Evolutionary conservation across 73 alveolate species (phyloP).

Genomic region (Uronychia binucleata): DNA sequence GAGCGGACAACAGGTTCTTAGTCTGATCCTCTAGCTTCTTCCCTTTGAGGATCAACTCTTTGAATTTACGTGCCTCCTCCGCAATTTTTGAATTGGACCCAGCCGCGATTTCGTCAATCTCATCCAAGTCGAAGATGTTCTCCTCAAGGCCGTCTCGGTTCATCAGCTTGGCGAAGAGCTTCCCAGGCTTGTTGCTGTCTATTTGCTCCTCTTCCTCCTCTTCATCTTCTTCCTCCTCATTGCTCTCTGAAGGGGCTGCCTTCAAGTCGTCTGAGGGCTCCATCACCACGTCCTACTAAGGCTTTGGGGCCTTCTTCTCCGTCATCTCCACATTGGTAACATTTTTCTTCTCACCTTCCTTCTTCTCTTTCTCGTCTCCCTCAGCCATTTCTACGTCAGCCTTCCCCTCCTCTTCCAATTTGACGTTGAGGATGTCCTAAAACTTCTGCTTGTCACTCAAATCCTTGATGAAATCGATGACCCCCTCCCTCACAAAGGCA

Average conservation of each 20-base stretch:
- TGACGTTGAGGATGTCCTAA: not conserved
- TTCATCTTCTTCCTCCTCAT: not conserved
- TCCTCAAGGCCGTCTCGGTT: too few species aligned
- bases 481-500: conserved; percentile 56
- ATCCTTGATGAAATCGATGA: conserved; percentile 12
- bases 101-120: not conserved
- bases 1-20: too few species aligned
- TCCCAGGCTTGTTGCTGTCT: too few species aligned
- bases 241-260: not conserved
- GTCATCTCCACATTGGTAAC: not conserved
- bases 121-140: not conserved
- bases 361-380: too few species aligned
- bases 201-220: not conserved
- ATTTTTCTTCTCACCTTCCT: not conserved
- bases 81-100: not conserved
- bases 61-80: not conserved
- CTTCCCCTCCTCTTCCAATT: conserved; percentile 7
- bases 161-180: too few species aligned
- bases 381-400: not conserved
- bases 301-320: not conserved
- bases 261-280: not conserved
- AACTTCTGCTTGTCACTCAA: conserved; percentile 12
- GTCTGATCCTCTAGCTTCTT: too few species aligned
- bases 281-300: not conserved
- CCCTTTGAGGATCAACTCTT: too few species aligned